Evolutionary conservation across 1,284 basidiomycete species (phyloP), one percentile per base, ranked within the genome.

Genomic region (Leccinum pachyderme): DNA sequence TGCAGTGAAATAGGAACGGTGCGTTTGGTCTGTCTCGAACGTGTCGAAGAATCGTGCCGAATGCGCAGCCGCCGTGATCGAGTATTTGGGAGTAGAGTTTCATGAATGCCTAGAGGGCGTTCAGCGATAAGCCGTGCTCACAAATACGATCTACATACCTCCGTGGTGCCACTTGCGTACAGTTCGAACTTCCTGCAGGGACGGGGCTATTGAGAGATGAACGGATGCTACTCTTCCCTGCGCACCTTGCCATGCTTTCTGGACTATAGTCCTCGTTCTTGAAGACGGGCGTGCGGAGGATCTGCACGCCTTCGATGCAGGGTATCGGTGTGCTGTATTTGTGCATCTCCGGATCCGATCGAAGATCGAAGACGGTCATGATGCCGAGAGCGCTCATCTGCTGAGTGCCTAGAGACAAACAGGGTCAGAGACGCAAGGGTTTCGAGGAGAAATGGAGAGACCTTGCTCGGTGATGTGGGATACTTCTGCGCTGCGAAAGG

Each of bases 191-290:
- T 80, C 68, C 87, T 90, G 58, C 24, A 18, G 13, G 39, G 33
- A 44, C 28, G 52, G 63, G 62, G 61, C 49, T 58, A 58, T 61
- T 45, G 43, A 55, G 47, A 61, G 51, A 28, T 48, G 37, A 59
- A 32, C 31, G 28, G 41, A 45, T 25, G 55, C 6, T 7, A 25
- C 13, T 44, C 44, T 56, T 72, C 77, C 72, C 72, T 70, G 83
- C 86, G 72, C 73, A 90, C 88, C 82, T 86, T 60, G 89, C 84
- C 82, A 90, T 88, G 72, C 80, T 82, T 70, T 90, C 86, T 27
- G 89, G 88, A 62, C 86, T 89, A 67, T 91, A 91, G 66, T 91
- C 89, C 63, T 85, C 84, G 43, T 72, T 81, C 62, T 80, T 74
- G 65, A 91, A 91, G 35, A 90, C 86, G 1, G 89, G 87, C 15